phyloP scores from a whole-genome alignment of 495 filamentous ascomycete genomes.

The Neurospora sp. region DNA sequence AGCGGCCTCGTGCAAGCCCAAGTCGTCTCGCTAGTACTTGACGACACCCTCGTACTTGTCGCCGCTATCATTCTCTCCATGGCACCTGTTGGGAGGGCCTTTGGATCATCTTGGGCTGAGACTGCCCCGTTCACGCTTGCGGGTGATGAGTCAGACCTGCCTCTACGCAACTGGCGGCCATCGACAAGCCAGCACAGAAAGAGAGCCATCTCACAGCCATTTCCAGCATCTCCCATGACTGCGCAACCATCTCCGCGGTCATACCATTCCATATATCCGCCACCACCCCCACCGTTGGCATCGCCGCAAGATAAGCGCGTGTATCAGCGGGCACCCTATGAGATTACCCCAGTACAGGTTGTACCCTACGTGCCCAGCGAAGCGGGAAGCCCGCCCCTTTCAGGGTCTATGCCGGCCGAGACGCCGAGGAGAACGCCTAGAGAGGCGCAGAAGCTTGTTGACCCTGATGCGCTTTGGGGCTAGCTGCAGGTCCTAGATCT shows the following conservation, averaged over 20 bases:
- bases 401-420: background rate
- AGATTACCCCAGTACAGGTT: background rate
- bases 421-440: constrained; percentile 3
- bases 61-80: constrained; percentile 17
- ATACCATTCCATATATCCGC: background rate
- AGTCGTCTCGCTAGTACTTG: constrained; percentile 21
- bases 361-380: constrained; percentile 7
- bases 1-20: constrained; percentile 19
- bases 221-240: background rate
- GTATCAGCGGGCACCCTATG: constrained; percentile 9
- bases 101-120: constrained; percentile 19
- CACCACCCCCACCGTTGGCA: background rate
- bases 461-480: constrained; percentile 10
- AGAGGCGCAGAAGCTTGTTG: constrained; percentile 6
- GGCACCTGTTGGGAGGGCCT: constrained; percentile 15
- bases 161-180: background rate
- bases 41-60: constrained; percentile 29
- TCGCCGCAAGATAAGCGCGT: constrained; percentile 11
- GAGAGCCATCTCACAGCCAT: constrained; percentile 5
- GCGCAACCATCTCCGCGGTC: background rate
- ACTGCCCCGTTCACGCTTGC: constrained; percentile 16
- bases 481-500: background rate
- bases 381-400: background rate
- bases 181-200: background rate
- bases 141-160: background rate